Percentiles rank a stretch among this genome's conserved stretches.
phyloP scores from a whole-genome alignment of 148 eudicot genomes.

The Rhododendron ovatum region DNA sequence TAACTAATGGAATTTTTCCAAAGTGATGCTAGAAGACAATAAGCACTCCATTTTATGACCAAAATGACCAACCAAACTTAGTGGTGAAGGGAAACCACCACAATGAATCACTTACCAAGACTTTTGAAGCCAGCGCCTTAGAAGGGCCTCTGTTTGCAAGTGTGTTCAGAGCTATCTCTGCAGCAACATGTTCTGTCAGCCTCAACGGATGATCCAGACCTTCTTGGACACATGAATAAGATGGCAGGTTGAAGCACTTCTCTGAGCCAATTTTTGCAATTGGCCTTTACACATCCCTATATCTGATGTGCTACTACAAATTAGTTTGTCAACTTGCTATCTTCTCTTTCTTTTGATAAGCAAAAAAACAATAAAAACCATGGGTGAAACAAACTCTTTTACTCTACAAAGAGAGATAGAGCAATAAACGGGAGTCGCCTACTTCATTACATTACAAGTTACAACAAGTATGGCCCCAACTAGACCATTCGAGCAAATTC shows the following conservation, averaged over 20 bases:
- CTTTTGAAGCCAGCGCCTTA: constrained; percentile 46
- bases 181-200: too few relatives aligned
- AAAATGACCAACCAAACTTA: not conserved
- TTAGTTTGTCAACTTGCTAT: not conserved
- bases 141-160: constrained; percentile 52
- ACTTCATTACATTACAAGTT: not conserved
- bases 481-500: not conserved
- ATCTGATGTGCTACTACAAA: not conserved
- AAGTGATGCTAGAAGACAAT: not conserved
- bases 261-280: constrained; percentile 57
- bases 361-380: not conserved
- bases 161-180: constrained; percentile 45
- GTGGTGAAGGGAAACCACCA: not conserved
- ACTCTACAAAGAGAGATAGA: not conserved
- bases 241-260: constrained; percentile 58
- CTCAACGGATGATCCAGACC: constrained; percentile 51
- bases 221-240: constrained; percentile 52
- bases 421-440: not conserved
- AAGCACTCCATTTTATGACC: not conserved
- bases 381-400: not conserved
- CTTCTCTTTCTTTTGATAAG: not conserved
- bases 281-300: constrained; percentile 50
- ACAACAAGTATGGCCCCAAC: too few relatives aligned
- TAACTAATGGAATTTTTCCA: not conserved
- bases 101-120: constrained; percentile 28